Evolutionary conservation across 108 stramenopile species (phyloP).

Genomic region (Parmales sp.): DNA sequence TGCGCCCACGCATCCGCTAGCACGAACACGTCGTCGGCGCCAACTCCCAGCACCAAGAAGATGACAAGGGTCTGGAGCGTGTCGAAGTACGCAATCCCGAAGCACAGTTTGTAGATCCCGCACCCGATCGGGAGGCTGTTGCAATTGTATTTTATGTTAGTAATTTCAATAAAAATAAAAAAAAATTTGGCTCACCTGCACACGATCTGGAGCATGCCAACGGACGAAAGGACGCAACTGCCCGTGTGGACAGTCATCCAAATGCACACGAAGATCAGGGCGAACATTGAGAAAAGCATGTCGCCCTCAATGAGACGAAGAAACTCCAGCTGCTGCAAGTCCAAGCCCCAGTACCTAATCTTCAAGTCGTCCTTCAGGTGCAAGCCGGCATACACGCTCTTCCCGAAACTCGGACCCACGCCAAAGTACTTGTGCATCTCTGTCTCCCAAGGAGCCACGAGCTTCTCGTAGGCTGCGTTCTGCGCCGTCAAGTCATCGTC

Average conservation of each 20-base stretch:
- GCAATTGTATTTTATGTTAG: no score
- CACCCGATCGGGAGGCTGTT: not conserved
- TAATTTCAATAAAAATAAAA: no score
- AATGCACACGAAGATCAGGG: constrained; percentile 8
- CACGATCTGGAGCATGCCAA: constrained; percentile 11
- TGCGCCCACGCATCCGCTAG: constrained; percentile 13
- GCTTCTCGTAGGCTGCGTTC: not conserved
- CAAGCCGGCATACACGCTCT: not conserved
- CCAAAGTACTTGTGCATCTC: not conserved
- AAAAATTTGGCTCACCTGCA: no score
- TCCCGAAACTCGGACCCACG: not conserved
- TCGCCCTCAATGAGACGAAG: not conserved
- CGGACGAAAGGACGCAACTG: not conserved
- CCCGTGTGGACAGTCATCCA: constrained; percentile 13
- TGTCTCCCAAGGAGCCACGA: constrained; percentile 6
- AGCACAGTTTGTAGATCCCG: constrained; percentile 4
- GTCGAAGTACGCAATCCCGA: constrained; percentile 11
- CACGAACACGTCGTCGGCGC: constrained; percentile 18
- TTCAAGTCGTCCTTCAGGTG: not conserved
- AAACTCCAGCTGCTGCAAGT: constrained; percentile 7
- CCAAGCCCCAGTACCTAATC: constrained; percentile 1
- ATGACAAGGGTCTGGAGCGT: constrained; percentile 3
- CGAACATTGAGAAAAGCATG: constrained; percentile 9
- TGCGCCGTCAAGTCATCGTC: constrained; percentile 1
- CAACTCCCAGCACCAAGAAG: constrained; percentile 15